Percentiles rank a stretch among this genome's conserved stretches.
Evolutionary conservation across 2,329 filamentous ascomycete species (phyloP).

Genomic region (Alternaria gansuensis): DNA sequence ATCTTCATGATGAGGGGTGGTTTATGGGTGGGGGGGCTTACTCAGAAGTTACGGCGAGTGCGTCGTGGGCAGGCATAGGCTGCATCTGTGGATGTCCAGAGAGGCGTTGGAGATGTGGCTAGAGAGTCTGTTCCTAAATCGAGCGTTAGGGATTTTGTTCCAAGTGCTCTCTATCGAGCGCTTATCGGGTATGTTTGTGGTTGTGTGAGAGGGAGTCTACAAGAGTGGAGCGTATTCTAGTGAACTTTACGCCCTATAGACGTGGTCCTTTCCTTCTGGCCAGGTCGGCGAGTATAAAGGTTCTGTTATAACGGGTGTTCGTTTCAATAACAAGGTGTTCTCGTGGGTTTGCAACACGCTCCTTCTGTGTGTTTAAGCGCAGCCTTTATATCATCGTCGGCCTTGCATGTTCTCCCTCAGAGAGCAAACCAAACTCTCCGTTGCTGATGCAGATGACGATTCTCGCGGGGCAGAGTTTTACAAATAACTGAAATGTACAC

Average conservation of each 20-base stretch:
- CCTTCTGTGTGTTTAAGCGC: not conserved
- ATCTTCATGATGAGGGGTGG: not conserved
- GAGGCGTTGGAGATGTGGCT: not conserved
- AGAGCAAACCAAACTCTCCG: not conserved
- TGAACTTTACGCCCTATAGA: not conserved
- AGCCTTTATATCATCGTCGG: not conserved
- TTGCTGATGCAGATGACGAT: not conserved
- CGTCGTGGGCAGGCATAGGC: not conserved
- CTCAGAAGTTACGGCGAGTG: not conserved
- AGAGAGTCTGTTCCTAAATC: not conserved
- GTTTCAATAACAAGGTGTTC: not conserved
- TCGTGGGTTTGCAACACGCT: not conserved
- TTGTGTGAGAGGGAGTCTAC: not conserved
- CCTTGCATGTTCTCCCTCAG: not conserved
- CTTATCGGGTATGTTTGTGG: not conserved
- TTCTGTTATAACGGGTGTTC: not conserved
- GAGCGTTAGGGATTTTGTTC: not conserved
- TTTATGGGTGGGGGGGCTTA: not conserved
- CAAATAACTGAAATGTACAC: constrained; percentile 1
- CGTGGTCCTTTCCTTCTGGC: not conserved
- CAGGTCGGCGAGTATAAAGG: not conserved
- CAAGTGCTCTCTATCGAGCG: too few relatives aligned
- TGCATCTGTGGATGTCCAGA: not conserved
- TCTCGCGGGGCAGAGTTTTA: not conserved
- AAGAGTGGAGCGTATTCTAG: not conserved